phyloP scores from a whole-genome alignment of 345 rosid species.

The Iberis pinnata region DNA sequence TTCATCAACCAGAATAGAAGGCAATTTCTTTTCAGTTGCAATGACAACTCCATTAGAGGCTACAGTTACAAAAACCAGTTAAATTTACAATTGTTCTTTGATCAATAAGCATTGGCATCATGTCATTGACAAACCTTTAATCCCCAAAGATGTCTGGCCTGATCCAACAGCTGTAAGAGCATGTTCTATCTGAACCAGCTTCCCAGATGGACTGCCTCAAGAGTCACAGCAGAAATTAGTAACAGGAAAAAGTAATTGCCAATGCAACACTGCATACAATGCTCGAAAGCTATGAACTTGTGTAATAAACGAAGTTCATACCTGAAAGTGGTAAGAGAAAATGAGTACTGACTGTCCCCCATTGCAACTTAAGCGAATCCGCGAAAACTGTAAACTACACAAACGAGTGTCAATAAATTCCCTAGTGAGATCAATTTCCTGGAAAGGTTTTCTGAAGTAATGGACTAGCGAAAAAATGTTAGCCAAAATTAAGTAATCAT shows the following conservation, averaged over 20 bases:
- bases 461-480: too few species aligned
- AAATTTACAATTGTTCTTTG: too few species aligned
- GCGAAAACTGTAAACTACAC: slow-evolving; percentile 1
- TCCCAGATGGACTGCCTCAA: slow-evolving; percentile 74
- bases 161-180: slow-evolving; percentile 92
- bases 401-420: background rate
- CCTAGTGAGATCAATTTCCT: background rate
- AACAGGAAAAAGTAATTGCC: background rate
- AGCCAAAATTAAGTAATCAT: too few species aligned
- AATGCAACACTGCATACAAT: background rate
- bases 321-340: slow-evolving; percentile 97
- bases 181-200: slow-evolving; percentile 97
- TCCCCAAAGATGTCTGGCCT: slow-evolving; percentile 90
- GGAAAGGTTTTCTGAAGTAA: too few species aligned
- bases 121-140: slow-evolving; percentile 52
- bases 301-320: slow-evolving; percentile 8
- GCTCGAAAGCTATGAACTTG: background rate
- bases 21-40: slow-evolving; percentile 86
- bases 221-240: background rate
- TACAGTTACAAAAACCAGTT: slow-evolving; percentile 26
- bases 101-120: too few species aligned
- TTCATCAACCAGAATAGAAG: slow-evolving; percentile 92
- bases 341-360: slow-evolving; percentile 96
- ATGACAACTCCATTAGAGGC: slow-evolving; percentile 95
- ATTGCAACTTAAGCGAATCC: slow-evolving; percentile 12